Percentiles rank a stretch among this genome's conserved stretches.
Evolutionary conservation across 805 yeast genomes (phyloP).

Genomic region (Zygosaccharomyces rouxii): DNA sequence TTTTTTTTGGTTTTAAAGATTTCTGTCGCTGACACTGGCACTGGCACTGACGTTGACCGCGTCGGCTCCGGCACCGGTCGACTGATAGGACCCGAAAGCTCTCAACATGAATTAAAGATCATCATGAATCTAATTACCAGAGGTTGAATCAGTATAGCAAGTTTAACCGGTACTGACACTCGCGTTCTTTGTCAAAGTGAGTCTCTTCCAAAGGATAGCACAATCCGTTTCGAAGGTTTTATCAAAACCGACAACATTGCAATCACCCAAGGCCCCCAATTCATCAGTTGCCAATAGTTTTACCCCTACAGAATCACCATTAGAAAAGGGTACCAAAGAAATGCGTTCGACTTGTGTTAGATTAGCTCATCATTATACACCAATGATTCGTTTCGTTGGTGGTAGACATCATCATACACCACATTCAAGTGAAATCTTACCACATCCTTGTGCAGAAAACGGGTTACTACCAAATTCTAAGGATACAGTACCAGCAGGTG

Average conservation of each 20-base stretch:
- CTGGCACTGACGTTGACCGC: neutral
- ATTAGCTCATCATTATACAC: constrained; percentile 42
- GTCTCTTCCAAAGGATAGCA: constrained; percentile 11
- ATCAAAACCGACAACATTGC: constrained; percentile 13
- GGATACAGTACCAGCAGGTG: constrained; percentile 24
- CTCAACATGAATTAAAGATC: neutral
- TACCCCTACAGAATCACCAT: neutral
- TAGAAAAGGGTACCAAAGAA: neutral
- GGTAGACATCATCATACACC: constrained; percentile 56
- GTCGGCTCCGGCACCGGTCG: neutral
- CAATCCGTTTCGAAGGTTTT: constrained; percentile 16
- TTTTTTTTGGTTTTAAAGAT: neutral
- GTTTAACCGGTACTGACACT: neutral
- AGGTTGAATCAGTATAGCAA: neutral
- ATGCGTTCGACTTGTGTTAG: constrained; percentile 34
- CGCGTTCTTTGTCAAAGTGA: constrained; percentile 13
- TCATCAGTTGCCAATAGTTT: constrained; percentile 4
- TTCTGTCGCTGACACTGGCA: neutral
- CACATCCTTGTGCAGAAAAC: constrained; percentile 31
- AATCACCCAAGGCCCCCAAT: constrained; percentile 4
- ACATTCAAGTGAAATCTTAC: constrained; percentile 31
- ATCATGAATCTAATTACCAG: neutral
- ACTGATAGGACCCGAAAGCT: neutral
- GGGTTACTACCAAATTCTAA: constrained; percentile 30
- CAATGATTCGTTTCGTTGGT: constrained; percentile 83